Evolutionary conservation across 495 filamentous ascomycete species (phyloP), one percentile per base, ranked within the genome.

Genomic region (Hypoxylon intermedium): DNA sequence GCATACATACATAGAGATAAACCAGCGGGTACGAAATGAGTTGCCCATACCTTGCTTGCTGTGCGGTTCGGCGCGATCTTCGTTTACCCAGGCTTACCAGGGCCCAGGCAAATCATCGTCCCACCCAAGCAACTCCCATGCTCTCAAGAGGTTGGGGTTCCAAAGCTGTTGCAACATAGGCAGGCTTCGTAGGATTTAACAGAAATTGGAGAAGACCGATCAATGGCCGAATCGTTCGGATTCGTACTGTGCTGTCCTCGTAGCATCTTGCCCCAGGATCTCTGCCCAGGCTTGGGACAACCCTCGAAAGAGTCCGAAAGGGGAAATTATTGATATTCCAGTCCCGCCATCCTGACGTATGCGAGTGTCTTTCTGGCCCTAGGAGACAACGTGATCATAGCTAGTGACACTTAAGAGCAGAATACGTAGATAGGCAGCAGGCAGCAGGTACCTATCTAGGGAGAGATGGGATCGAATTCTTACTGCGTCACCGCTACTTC

Each of bases 141-240:
- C 15, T 45, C 46, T 40, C 20, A 40, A 51, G 56, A 57, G 62
- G 62, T 53, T 60, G 62, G 62, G 62, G 62, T 56, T 43, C 50
- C 19, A 38, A 40, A 28, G 18, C 51, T 52, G 48, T 65, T 58
- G 48, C 38, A 44, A 26, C 41, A 48, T 37, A 53, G 54, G 31
- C 43, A 44, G 45, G 44, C 45, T 52, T 53, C 54, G 62, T 52
- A 60, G 62, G 62, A 55, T 60, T 48, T 26, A 60, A 28, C 50
- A 48, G 49, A 56, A 58, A 65, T 65, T 65, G 61, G 61, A 59
- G 61, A 54, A 64, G 49, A 51, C 52, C 46, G 59, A 52, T 62
- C 58, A 23, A 11, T 44, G 47, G 33, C 50, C 50, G 49, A 43
- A 23, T 19, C 30, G 13, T n/a, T 21, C 18, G 28, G 20, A 48